Evolutionary conservation across 1,139 yeast genomes (phyloP), one percentile per base, ranked within the genome.

Genomic region (Pneumocystis jirovecii): DNA sequence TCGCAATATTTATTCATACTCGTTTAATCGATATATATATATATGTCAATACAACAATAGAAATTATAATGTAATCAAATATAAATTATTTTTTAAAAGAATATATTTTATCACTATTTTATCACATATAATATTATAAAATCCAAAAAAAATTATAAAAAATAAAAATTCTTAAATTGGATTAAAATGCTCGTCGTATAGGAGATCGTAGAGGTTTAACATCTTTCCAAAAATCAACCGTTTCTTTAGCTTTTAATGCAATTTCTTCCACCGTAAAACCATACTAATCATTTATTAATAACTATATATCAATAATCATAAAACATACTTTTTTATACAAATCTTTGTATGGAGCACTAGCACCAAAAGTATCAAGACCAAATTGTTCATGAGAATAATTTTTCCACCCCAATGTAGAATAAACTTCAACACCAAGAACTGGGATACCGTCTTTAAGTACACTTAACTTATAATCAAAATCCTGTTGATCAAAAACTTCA

Each of bases 371-470:
- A 84, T 90, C 84, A 76, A 95, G 83, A 78, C 97, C 97, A 75
- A 93, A 89, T 78, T 90, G 96, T 81, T 88, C 96, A 81, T 95
- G 98, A 69, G 97, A 85, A 82, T 90, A 95, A 79, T 86, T 88
- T 73, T 86, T 81, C 99, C 98, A 95, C 69, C 97, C 97, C 73
- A 83, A 81, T 68, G 96, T 86, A 67, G 95, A 78, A 85, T 90
- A 83, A 68, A 91, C 98, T 83, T 95, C 99, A 72, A 91, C 89
- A 67, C 97, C 89, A 79, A 95, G 73, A 75, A 89, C 85, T 78
- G 98, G 98, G 66, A 87, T 85, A 74, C 95, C 95, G 76, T 91
- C 95, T 76, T 98, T 98, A 78, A 93, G 83, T 68, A 93, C 95
- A 66, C 89, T 82, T 74, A 88, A 82, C 79, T 81, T 82, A 83